Conservation (phyloP, 441 rosid species). For the Lepidium campestre region DNA sequence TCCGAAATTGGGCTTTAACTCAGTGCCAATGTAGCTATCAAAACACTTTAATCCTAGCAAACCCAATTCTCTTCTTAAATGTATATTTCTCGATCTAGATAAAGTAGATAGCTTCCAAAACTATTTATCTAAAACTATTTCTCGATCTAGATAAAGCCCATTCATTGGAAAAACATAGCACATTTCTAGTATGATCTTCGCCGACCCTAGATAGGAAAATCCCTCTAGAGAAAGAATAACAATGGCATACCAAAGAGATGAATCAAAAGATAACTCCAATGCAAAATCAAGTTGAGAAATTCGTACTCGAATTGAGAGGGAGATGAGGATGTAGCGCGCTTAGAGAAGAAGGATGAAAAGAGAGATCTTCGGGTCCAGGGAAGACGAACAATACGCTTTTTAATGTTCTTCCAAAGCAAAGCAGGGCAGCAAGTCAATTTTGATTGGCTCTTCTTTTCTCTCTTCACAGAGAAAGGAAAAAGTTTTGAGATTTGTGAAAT, state of each 20-base stretch:
- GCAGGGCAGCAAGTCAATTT: too few relatives aligned
- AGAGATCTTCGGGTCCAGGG: slow-evolving; percentile 21
- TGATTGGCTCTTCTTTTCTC: too few relatives aligned
- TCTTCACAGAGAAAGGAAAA: too few relatives aligned
- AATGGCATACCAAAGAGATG: not conserved
- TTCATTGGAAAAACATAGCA: not conserved
- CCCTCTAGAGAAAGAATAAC: not conserved
- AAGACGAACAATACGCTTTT: not conserved
- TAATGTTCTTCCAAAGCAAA: not conserved
- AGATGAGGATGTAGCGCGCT: slow-evolving; percentile 2
- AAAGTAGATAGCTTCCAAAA: slow-evolving; percentile 2
- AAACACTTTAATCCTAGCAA: not conserved
- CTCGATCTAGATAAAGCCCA: too few relatives aligned
- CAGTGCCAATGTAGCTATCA: not conserved
- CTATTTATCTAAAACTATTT: not conserved
- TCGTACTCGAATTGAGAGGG: not conserved
- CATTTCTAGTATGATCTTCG: slow-evolving; percentile 1
- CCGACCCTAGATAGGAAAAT: slow-evolving; percentile 11
- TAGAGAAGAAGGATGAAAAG: not conserved
- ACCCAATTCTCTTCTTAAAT: not conserved
- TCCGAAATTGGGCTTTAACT: not conserved
- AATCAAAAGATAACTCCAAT: not conserved
- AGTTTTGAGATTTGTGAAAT: too few relatives aligned
- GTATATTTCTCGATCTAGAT: not conserved
- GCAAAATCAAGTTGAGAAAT: not conserved